Conservation (phyloP, 2,329 filamentous ascomycete species). For the Polychaeton citri region DNA sequence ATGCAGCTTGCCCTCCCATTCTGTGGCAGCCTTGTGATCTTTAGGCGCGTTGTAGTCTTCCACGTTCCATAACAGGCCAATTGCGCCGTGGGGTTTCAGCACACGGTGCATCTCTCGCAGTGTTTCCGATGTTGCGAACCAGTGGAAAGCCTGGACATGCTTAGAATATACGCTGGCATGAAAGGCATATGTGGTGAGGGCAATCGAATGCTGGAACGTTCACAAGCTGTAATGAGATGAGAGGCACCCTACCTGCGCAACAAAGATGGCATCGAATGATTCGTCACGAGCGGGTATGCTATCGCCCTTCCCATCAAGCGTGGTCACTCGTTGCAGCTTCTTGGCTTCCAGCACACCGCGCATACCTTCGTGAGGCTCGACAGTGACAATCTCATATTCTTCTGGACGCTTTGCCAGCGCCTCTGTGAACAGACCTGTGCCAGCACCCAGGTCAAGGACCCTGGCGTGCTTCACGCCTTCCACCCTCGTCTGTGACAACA, state of each 20-base stretch:
- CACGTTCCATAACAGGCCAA: conserved; percentile 46
- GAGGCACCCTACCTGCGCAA: conserved; percentile 47
- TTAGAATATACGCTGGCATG: no score
- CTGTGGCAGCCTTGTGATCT: conserved; percentile 40
- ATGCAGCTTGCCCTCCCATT: conserved; percentile 51
- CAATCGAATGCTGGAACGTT: no score
- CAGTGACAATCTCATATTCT: conserved; percentile 44
- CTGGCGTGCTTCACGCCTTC: conserved; percentile 32
- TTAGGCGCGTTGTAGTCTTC: conserved; percentile 44
- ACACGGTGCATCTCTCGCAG: conserved; percentile 55
- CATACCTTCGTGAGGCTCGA: conserved; percentile 58
- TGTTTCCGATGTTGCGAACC: conserved; percentile 54
- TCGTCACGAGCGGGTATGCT: conserved; percentile 42
- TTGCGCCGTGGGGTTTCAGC: conserved; percentile 43
- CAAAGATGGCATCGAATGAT: conserved; percentile 52
- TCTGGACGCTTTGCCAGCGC: conserved; percentile 46
- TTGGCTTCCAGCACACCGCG: conserved; percentile 47
- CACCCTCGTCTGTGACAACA: conserved; percentile 45
- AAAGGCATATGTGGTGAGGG: no score
- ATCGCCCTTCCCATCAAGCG: conserved; percentile 45
- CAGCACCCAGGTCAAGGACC: conserved; percentile 52
- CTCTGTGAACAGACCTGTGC: conserved; percentile 60
- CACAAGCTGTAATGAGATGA: no score
- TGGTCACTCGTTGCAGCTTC: conserved; percentile 39
- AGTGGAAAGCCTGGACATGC: conserved; percentile 30